Conservation (phyloP, 225 moss, liverwort and hornwort species). For the Antitrichia curtipendula region DNA sequence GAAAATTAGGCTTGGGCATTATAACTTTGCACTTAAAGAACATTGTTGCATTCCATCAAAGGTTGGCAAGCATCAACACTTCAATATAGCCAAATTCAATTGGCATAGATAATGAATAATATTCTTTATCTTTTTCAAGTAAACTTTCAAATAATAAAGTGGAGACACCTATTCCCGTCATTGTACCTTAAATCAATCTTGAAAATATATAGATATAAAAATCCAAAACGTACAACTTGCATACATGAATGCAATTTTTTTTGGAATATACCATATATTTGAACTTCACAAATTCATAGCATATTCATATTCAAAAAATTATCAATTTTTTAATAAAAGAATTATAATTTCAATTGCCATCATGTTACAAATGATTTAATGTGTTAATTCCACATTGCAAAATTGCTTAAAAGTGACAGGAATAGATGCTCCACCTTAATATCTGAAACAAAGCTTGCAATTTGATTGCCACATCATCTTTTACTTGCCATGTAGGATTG, state of each 20-base stretch:
- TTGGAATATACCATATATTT: neutral
- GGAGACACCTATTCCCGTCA: fast-evolving
- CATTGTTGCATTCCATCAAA: neutral
- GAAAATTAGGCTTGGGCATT: neutral
- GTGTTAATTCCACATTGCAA: fast-evolving
- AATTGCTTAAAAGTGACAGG: neutral
- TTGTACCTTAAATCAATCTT: neutral
- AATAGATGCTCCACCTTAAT: neutral
- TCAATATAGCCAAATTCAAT: neutral
- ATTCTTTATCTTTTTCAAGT: neutral
- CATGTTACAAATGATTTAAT: neutral
- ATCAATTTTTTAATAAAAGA: neutral
- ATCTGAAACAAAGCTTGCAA: neutral
- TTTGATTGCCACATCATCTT: neutral
- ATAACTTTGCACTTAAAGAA: neutral
- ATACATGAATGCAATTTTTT: neutral
- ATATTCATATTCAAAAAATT: neutral
- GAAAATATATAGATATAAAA: neutral
- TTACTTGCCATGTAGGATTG: neutral
- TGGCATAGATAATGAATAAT: neutral
- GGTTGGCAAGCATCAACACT: neutral
- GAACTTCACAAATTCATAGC: neutral
- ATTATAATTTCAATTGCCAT: neutral
- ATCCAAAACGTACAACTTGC: neutral
- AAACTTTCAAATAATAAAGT: neutral